Evolutionary conservation across 2,329 filamentous ascomycete species (phyloP).

Genomic region (Colletotrichum noveboracense): DNA sequence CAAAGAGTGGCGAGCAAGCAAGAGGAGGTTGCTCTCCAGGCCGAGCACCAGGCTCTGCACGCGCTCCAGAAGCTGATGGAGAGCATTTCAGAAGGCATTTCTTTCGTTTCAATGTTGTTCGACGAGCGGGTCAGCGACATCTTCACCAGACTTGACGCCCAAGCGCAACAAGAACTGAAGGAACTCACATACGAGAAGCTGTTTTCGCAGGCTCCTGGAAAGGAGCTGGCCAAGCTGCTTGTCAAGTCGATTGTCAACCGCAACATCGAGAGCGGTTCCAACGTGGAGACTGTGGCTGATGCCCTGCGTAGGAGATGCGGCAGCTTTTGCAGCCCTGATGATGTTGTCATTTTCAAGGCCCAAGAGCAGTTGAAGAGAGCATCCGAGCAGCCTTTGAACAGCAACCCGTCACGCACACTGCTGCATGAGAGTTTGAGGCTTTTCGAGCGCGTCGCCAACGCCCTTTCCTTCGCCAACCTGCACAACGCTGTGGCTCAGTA

Average conservation of each 20-base stretch:
- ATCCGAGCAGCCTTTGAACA: conserved; percentile 76
- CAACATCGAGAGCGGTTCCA: conserved; percentile 95
- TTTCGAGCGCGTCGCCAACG: conserved; percentile 87
- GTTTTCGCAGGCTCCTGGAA: conserved; percentile 80
- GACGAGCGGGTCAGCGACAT: conserved; percentile 94
- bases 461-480: conserved; percentile 81
- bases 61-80: conserved; percentile 85
- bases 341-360: conserved; percentile 98
- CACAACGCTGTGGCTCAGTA: conserved; percentile 81
- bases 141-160: conserved; percentile 74
- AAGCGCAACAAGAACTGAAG: conserved; percentile 71
- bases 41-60: conserved; percentile 91
- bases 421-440: conserved; percentile 88
- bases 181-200: conserved; percentile 87
- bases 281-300: conserved; percentile 96
- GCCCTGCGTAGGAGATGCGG: conserved; percentile 91
- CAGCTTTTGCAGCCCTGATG: conserved; percentile 96
- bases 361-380: conserved; percentile 94
- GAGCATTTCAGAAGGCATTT: conserved; percentile 94
- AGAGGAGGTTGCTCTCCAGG: conserved; percentile 90
- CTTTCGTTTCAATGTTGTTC: conserved; percentile 92
- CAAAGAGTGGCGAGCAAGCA: conserved; percentile 79
- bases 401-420: conserved; percentile 77
- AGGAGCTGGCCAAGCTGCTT: conserved; percentile 89
- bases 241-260: conserved; percentile 98